Evolutionary conservation across 352 stramenopile genomes (phyloP), one percentile per base, ranked within the genome.

Genomic region (Globisporangium perplexum): DNA sequence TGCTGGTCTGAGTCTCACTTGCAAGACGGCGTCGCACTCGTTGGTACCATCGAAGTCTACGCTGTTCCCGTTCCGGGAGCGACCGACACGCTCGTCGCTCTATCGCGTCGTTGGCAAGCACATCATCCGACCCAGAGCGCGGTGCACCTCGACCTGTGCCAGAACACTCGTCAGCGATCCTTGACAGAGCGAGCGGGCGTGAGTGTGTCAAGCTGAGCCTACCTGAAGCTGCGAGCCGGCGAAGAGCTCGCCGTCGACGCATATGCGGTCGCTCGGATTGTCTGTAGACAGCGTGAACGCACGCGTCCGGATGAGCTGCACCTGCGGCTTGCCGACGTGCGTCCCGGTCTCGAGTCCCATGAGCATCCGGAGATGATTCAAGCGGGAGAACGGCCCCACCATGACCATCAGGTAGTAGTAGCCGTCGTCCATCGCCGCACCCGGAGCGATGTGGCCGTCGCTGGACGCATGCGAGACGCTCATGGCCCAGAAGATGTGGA

Each of bases 211-310:
- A n/a, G n/a, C n/a, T n/a, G n/a, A n/a, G n/a, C n/a, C n/a, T 33
- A 77, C 70, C 57, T 77, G 67, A 17, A 80, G 44, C 47, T 72
- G 60, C 6, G 65, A 63, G 0, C 79, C 79, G 8, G 53, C 46
- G 38, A 90, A 80, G 26, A 71, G 54, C 38, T 90, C 79, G 7
- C 79, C 79, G 57, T 90, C 79, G 18, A 90, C 62, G 42, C 72
- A 88, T 22, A 90, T 68, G 28, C 72, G 50, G 23, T 85, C 74
- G 22, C 70, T 24, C 3, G 57, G 31, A 24, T 66, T 63, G 30
- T 59, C 68, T 12, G 62, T 49, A 23, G 55, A 41, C 24, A 88
- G 58, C 33, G 70, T 71, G 51, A 80, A 88, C 14, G 76, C 79
- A 39, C 79, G 77, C 3, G 79, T 90, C 22, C 74, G 71, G 53